These are phyloP conservation scores for Aspergillus fumigatus DNA, from an alignment of 2,329 filamentous ascomycete genomes.

Conservation along the genomic window DNA sequence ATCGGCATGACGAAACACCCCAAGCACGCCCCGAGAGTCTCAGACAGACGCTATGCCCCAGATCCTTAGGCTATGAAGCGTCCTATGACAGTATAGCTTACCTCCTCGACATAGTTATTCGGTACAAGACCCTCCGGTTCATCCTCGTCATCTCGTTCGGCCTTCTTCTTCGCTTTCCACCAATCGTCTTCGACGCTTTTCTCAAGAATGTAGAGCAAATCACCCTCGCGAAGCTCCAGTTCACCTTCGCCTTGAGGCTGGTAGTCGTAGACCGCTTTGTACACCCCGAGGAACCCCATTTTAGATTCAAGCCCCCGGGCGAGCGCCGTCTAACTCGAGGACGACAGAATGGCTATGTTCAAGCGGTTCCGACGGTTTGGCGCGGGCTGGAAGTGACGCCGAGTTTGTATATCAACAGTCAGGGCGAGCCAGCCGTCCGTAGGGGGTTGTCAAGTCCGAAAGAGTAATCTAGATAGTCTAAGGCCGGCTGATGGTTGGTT, in stretches of 20 bases:
- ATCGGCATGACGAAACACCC: neutral
- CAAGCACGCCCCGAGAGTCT: neutral
- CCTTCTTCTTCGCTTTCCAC: conserved; percentile 96
- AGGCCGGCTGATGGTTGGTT: conserved; percentile 12
- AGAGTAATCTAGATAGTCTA: conserved; percentile 7
- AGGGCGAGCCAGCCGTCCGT: neutral
- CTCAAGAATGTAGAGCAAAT: conserved; percentile 82
- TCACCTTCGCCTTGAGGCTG: conserved; percentile 80
- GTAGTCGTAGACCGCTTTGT: conserved; percentile 90
- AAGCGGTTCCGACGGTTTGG: neutral
- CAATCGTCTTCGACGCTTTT: conserved; percentile 76
- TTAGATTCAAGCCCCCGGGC: conserved; percentile 10
- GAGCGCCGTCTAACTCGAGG: neutral
- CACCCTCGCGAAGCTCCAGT: conserved; percentile 77
- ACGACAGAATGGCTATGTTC: neutral
- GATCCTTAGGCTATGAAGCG: neutral
- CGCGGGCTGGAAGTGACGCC: neutral
- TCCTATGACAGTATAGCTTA: conserved; percentile 42
- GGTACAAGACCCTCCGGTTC: conserved; percentile 88
- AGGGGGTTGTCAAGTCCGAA: neutral
- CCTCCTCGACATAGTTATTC: conserved; percentile 93
- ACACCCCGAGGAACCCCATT: conserved; percentile 92
- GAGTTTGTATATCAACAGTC: neutral
- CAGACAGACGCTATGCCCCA: neutral
- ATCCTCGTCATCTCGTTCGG: conserved; percentile 75